These are phyloP conservation scores for Gentiana dahurica DNA, from an alignment of 257 asterid genomes.

Conservation along the genomic window DNA sequence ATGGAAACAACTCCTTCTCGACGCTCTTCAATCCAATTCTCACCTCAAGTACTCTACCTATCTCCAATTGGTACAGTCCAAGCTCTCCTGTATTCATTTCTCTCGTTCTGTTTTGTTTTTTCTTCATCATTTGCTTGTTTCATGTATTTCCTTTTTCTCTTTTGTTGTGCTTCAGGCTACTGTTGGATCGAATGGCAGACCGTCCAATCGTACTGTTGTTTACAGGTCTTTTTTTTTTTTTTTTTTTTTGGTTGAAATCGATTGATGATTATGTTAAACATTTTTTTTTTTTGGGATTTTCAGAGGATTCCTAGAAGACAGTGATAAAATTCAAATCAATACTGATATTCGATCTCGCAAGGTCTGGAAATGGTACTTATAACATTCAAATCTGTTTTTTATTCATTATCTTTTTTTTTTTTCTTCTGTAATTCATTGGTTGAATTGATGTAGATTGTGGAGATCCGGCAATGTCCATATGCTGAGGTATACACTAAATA, in stretches of 20 bases:
- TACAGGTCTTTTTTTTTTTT: slow-evolving; percentile 42
- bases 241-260: not conserved
- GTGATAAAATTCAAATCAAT: slow-evolving; percentile 66
- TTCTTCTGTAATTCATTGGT: not conserved
- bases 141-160: not conserved
- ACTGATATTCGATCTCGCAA: slow-evolving; percentile 78
- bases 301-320: slow-evolving; percentile 76
- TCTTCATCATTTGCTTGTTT: not conserved
- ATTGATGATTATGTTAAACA: not conserved
- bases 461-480: slow-evolving; percentile 64
- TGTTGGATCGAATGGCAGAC: slow-evolving; percentile 47
- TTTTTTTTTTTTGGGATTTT: not conserved
- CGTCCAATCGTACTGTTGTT: slow-evolving; percentile 96
- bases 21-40: slow-evolving; percentile 62
- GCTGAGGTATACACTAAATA: slow-evolving; percentile 51
- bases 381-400: not conserved
- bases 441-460: slow-evolving; percentile 54
- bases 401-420: not conserved
- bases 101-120: not conserved
- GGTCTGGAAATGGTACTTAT: slow-evolving; percentile 21
- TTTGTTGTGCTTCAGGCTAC: slow-evolving; percentile 50
- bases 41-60: slow-evolving; percentile 65
- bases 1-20: slow-evolving; percentile 86
- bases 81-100: not conserved
- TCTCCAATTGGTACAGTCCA: slow-evolving; percentile 55